Evolutionary conservation across 176 grass and related monocot genomes (phyloP), one percentile per base, ranked within the genome.

Genomic region (Zoysia japonica): DNA sequence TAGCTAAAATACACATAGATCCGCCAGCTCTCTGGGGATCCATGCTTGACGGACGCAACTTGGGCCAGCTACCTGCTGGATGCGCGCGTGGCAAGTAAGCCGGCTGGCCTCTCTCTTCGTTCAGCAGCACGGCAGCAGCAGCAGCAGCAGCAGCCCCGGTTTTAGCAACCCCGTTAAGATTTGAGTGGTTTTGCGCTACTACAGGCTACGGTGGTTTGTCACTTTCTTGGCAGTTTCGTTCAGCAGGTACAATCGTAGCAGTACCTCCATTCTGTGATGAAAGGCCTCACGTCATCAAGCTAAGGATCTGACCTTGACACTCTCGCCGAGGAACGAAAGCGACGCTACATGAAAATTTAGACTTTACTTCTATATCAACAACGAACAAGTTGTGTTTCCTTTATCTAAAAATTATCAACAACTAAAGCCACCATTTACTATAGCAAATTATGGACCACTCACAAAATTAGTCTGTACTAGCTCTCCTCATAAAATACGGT

Each of bases 31-130:
- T 20, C 56, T 60, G 6, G 56, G 56, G 56, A 55, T 55, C 3
- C 8, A 55, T 28, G 56, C 56, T 9, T 6, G 56, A 60, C 0
- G 55, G 5, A 57, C 55, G 56, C 85, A 81, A 82, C 55, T 75
- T 69, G 78, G 39, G 20, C 71, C 20, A 64, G 38, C 47, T 36
- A 64, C 19, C 47, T 36, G 36, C 70, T n/a, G n/a, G 15, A 55
- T 55, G 53, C 53, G 53, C 15, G 1, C 15, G 17, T 55, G 53
- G 15, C 53, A 55, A 55, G 53, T 55, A 28, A 28, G 28, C 28
- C 28, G 53, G 53, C 1, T 5, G 14, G 48, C 10, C 11, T 28
- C 28, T 28, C 10, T 6, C 53, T 55, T 55, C 13, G 53, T 55
- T 55, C 53, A 55, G 15, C 53, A 28, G 28, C 28, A 28, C 28